A percentile compares a stretch with the other conserved stretches of the same genome.
Evolutionary conservation across 345 rosid species (phyloP).

Genomic region (Camelina sativa): DNA sequence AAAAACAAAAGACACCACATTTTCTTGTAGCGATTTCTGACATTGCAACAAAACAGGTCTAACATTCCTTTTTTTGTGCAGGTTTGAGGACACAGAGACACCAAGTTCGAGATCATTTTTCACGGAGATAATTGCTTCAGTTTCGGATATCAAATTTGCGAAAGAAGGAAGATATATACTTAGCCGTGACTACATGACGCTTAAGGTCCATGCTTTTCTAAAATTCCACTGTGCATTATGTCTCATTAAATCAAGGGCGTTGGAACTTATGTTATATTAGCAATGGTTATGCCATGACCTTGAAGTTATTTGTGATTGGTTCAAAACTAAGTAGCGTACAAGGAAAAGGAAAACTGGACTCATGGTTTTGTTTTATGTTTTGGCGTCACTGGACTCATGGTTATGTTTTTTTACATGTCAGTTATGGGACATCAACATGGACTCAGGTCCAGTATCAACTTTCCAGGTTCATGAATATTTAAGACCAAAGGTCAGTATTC

Average conservation of each 20-base stretch:
- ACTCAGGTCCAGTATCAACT: conserved; percentile 95
- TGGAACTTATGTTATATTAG: conserved; percentile 8
- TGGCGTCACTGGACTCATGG: not conserved
- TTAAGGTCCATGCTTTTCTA: conserved; percentile 57
- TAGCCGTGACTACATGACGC: conserved; percentile 95
- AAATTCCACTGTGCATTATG: conserved; percentile 2
- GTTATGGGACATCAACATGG: conserved; percentile 98
- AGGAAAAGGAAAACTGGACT: conserved; percentile 2
- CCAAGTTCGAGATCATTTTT: conserved; percentile 83
- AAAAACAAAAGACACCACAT: conserved; percentile 23
- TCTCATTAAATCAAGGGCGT: conserved; percentile 20
- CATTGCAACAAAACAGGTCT: conserved; percentile 10
- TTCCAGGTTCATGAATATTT: conserved; percentile 90
- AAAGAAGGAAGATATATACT: conserved; percentile 82
- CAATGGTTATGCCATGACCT: conserved; percentile 17
- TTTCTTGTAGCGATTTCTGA: conserved; percentile 7
- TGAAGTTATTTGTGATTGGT: conserved; percentile 19
- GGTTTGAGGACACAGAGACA: conserved; percentile 88
- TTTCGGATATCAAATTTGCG: conserved; percentile 88
- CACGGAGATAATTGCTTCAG: conserved; percentile 93
- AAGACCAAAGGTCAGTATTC: conserved; percentile 71
- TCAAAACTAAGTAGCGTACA: conserved; percentile 2
- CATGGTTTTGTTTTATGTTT: not conserved
- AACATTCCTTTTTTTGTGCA: conserved; percentile 42
- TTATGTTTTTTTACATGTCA: conserved; percentile 35